These are phyloP conservation scores for Psilocybe cubensis DNA, from an alignment of 768 basidiomycete genomes.

Conservation along the genomic window DNA sequence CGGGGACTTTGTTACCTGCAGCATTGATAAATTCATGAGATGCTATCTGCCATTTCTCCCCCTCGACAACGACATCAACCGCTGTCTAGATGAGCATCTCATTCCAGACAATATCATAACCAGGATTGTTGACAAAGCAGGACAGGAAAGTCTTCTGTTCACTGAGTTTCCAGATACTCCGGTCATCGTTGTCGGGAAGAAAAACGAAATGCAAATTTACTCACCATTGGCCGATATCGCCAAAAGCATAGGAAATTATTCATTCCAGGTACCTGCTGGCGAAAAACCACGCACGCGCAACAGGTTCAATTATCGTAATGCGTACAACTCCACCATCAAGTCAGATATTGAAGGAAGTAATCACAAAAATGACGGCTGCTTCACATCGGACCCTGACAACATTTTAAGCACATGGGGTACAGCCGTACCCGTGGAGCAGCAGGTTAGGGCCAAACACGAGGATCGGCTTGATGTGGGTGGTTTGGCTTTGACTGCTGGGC, in stretches of 20 bases:
- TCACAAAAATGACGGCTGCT: slow-evolving; percentile 1
- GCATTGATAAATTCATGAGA: neutral
- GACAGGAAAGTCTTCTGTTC: neutral
- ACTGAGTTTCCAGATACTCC: neutral
- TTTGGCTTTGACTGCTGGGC: neutral
- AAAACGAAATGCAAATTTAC: neutral
- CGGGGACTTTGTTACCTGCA: neutral
- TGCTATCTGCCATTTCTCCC: neutral
- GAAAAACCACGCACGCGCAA: neutral
- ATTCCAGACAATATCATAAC: no score
- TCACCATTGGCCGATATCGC: neutral
- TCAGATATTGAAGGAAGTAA: neutral
- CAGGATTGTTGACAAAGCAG: no score
- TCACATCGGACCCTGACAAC: neutral
- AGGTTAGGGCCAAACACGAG: neutral
- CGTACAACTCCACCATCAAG: neutral
- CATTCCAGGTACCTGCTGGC: neutral
- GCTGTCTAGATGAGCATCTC: neutral
- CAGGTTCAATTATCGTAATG: neutral
- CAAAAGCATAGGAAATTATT: neutral
- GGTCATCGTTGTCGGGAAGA: neutral
- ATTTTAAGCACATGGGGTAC: neutral
- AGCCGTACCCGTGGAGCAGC: neutral
- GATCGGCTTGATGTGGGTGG: neutral
- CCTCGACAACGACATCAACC: neutral